phyloP scores from a whole-genome alignment of 345 rosid species.

The Populus simonii region DNA sequence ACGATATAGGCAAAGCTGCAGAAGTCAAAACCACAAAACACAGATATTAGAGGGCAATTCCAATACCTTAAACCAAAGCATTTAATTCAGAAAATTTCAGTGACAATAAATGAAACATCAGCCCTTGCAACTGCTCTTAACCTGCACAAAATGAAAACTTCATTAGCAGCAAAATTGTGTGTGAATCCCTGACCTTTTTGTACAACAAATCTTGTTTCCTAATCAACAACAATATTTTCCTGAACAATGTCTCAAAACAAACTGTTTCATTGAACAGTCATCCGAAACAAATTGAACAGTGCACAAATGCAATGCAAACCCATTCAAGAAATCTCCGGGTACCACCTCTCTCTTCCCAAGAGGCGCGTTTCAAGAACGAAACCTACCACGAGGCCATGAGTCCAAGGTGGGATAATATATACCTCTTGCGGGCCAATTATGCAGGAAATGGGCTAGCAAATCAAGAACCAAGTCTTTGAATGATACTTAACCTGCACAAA shows the following conservation, averaged over 20 bases:
- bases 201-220: background rate
- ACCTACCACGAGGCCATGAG: background rate
- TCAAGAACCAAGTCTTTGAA: background rate
- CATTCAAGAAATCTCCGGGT: background rate
- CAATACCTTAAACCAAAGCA: background rate
- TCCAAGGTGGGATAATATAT: background rate
- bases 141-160: constrained; percentile 19
- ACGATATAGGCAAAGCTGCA: constrained; percentile 75
- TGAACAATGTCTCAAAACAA: background rate
- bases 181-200: background rate
- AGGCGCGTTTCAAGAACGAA: background rate
- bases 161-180: background rate
- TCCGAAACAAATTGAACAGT: no score
- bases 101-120: background rate
- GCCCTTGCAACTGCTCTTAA: background rate
- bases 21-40: background rate
- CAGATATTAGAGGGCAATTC: background rate
- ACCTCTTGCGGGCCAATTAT: background rate
- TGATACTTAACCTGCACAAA: constrained; percentile 25
- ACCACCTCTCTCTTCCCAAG: background rate
- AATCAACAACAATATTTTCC: background rate
- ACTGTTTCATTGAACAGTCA: background rate
- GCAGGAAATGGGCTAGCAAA: background rate
- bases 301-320: background rate
- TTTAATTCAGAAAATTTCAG: background rate